These are phyloP conservation scores for Neurospora sublineolata DNA, from an alignment of 495 filamentous ascomycete genomes.

Conservation along the genomic window DNA sequence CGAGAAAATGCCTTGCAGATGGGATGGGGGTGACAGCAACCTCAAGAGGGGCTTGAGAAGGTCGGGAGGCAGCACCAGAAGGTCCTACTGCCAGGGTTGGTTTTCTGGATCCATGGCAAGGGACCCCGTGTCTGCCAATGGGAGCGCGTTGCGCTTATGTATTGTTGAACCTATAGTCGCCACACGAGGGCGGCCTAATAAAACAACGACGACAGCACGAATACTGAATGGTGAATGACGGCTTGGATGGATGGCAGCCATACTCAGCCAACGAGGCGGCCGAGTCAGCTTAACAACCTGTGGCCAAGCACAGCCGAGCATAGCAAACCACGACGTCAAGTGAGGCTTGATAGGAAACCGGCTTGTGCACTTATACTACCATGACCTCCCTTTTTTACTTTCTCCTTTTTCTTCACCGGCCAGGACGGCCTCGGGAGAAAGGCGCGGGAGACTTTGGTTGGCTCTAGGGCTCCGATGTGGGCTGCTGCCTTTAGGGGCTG, in stretches of 20 bases:
- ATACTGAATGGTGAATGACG: neutral
- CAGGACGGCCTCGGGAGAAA: neutral
- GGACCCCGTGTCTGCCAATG: neutral
- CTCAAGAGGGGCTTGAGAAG: neutral
- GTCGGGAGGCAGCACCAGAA: neutral
- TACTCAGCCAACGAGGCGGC: neutral
- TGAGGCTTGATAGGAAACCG: neutral
- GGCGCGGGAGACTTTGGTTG: constrained; percentile 17
- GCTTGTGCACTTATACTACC: neutral
- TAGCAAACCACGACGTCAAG: constrained; percentile 1
- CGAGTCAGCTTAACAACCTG: neutral
- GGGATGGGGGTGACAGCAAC: neutral
- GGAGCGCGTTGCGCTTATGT: neutral
- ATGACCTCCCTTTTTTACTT: neutral
- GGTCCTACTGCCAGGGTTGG: neutral
- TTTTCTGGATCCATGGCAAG: neutral
- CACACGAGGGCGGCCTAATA: neutral
- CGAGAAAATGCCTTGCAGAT: neutral
- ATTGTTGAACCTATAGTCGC: neutral
- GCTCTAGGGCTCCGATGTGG: constrained; percentile 5
- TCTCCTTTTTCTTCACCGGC: neutral
- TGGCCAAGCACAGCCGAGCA: constrained; percentile 1
- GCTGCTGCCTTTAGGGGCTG: constrained; percentile 1
- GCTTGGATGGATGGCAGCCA: neutral
- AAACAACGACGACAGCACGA: neutral